Evolutionary conservation across 768 basidiomycete species (phyloP).

Genomic region (Phanerochaete sordida): DNA sequence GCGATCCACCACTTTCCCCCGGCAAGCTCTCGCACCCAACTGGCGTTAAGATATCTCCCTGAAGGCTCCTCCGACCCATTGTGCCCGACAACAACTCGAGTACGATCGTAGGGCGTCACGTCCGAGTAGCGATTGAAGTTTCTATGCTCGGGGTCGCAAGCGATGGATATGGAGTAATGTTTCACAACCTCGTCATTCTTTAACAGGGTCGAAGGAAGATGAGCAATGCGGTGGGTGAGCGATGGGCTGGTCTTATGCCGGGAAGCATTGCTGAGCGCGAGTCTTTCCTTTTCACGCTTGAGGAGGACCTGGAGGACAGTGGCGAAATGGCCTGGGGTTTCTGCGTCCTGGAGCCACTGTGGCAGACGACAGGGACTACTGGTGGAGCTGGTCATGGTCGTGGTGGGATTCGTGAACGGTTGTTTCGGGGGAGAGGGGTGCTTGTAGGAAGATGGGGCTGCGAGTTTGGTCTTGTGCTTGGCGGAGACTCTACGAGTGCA

Average conservation of each 20-base stretch:
- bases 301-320: constrained; percentile 32
- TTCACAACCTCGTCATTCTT: constrained; percentile 24
- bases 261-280: constrained; percentile 27
- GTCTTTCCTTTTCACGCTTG: constrained; percentile 35
- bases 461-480: background rate
- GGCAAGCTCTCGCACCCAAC: constrained; percentile 73
- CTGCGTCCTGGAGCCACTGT: constrained; percentile 25
- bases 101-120: constrained; percentile 80
- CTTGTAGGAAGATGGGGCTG: background rate
- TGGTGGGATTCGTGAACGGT: background rate
- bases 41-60: constrained; percentile 76
- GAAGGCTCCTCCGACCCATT: constrained; percentile 13
- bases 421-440: background rate
- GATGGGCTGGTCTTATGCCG: constrained; percentile 18
- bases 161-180: constrained; percentile 59
- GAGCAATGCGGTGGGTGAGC: constrained; percentile 17
- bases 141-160: constrained; percentile 39
- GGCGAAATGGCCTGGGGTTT: constrained; percentile 23
- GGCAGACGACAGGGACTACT: constrained; percentile 9
- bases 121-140: constrained; percentile 67
- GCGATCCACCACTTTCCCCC: constrained; percentile 85
- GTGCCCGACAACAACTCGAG: constrained; percentile 55
- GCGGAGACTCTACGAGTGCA: background rate
- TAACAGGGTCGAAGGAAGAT: constrained; percentile 16
- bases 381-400: background rate